Base-by-base conservation (phyloP, 306 rosid species). In the Glycine soja region DNA sequence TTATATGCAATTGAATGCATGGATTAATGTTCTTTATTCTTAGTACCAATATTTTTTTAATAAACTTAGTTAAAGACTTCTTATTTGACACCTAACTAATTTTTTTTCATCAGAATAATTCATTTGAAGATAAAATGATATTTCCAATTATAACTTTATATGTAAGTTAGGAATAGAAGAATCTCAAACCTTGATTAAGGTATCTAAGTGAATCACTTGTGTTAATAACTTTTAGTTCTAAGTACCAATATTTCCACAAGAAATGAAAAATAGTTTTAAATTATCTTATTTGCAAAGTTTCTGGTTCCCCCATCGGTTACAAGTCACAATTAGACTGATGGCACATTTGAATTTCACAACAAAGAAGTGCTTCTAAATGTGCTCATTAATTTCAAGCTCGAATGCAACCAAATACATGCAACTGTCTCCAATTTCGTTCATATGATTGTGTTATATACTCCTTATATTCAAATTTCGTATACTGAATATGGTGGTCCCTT, bases 291-390 rank as follows among this genome's bases (percentile, higher is more conserved):
- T 80, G 46, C 10, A 13, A 10, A 32, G 13, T 62, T 48, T 14
- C 2, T 38, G 45, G 4, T 6, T 3, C n/a, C 64, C 42, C 46
- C 0, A 30, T 81, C 24, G 9, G 81, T 75, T 57, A 66, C 24
- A 74, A 11, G 85, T 82, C 85, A 75, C 61, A 48, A 75, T 69
- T 68, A 78, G 8, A 78, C n/a, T 13, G 56, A 65, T 66, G 46
- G 34, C 11, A 38, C 0, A 12, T 54, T 79, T 68, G 76, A 79
- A 68, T 68, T 42, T 77, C 13, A 52, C 6, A 65, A 18, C 9
- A 51, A 51, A 50, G 4, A 52, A 78, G 30, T 52, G 68, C 18
- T 79, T 54, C 43, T 8, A 67, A 42, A 19, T 67, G 5, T 32
- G n/a, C 1, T 36, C 46, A 43, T 13, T 47, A 4, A 11, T 65